These are phyloP conservation scores for Eurotiales sp. DNA, from an alignment of 2,329 filamentous ascomycete species.

Conservation along the genomic window DNA sequence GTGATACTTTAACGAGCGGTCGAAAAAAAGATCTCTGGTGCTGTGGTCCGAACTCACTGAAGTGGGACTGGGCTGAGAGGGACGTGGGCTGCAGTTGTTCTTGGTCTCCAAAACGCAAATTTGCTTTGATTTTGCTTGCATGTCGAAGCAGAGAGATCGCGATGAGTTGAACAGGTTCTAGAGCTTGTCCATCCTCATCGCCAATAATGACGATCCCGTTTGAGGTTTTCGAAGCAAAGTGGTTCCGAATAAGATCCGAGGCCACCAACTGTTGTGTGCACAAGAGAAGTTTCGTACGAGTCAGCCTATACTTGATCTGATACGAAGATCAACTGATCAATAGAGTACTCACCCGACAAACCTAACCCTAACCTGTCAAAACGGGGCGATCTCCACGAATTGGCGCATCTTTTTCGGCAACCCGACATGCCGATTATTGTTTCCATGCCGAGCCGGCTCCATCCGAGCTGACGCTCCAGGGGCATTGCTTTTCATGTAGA, in stretches of 20 bases:
- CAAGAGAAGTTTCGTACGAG: neutral
- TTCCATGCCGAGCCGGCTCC: no score
- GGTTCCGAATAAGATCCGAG: neutral
- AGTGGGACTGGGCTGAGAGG: neutral
- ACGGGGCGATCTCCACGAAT: no score
- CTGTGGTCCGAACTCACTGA: neutral
- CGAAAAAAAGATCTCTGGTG: slow-evolving; percentile 3
- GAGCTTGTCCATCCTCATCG: neutral
- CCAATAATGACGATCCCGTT: neutral
- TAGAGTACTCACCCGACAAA: slow-evolving; percentile 46
- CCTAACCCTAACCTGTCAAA: no score
- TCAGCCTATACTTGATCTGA: neutral
- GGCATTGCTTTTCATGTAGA: no score
- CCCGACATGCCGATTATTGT: no score
- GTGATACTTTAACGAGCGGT: neutral
- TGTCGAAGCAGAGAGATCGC: neutral
- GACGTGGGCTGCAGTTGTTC: neutral
- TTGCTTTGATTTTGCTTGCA: neutral
- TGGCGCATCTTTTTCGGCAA: no score
- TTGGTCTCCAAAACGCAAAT: neutral
- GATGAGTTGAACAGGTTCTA: neutral
- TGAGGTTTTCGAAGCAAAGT: neutral
- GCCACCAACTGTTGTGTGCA: neutral
- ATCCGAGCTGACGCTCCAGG: no score
- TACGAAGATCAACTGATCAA: neutral